Conservation (phyloP, 2,329 filamentous ascomycete species). For the Kalaharituber pfeilii region DNA sequence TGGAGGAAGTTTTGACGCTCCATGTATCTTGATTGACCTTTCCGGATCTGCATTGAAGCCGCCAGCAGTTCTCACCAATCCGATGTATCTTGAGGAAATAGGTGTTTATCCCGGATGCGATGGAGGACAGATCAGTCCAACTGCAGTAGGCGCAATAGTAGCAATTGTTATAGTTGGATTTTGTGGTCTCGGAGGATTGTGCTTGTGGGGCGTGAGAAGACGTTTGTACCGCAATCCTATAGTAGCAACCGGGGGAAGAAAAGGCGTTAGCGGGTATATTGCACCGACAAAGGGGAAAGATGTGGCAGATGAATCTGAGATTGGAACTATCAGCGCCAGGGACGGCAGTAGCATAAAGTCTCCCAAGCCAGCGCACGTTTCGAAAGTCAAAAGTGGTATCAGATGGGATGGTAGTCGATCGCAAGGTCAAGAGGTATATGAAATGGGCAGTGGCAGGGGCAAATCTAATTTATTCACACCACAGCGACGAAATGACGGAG, state of each 20-base stretch:
- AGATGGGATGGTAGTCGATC: background rate
- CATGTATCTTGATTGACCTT: conserved; percentile 7
- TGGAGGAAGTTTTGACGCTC: conserved; percentile 5
- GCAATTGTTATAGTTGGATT: conserved; percentile 8
- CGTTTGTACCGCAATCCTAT: conserved; percentile 9
- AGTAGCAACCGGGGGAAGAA: background rate
- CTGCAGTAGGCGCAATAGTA: conserved; percentile 7
- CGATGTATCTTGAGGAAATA: conserved; percentile 5
- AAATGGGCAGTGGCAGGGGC: background rate
- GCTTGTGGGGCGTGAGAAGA: conserved; percentile 8
- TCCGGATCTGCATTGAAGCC: conserved; percentile 1
- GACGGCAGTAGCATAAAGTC: background rate
- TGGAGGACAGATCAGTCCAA: conserved; percentile 2
- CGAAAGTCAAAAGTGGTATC: background rate
- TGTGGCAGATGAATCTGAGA: background rate
- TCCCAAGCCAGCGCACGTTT: background rate
- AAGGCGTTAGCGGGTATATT: background rate
- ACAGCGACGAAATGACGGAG: background rate
- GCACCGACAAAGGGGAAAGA: background rate
- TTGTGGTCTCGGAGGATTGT: background rate
- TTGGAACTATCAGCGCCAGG: background rate
- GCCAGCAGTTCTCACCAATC: conserved; percentile 7
- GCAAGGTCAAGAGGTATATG: background rate
- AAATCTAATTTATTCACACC: background rate
- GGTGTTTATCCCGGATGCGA: conserved; percentile 14